These are phyloP conservation scores for Globisporangium lucens DNA, from an alignment of 352 stramenopile genomes.

Conservation along the genomic window DNA sequence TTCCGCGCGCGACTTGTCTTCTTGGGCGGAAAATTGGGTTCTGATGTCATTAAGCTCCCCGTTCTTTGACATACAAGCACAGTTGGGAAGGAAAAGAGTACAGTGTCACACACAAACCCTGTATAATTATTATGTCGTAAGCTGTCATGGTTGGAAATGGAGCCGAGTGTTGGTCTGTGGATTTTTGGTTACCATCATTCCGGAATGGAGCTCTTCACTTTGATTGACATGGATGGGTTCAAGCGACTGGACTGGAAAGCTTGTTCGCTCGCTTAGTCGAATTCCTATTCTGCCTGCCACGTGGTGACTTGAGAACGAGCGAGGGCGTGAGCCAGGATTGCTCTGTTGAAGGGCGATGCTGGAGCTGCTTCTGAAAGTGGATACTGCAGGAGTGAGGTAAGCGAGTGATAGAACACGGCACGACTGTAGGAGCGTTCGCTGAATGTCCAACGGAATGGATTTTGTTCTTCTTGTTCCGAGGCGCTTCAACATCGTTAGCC, in stretches of 20 bases:
- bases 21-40: slow-evolving; percentile 6
- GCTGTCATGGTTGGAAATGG: background rate
- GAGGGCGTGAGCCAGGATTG: background rate
- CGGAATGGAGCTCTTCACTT: background rate
- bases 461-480: background rate
- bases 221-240: slow-evolving; percentile 9
- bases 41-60: background rate
- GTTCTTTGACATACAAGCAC: slow-evolving; percentile 1
- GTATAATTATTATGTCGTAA: background rate
- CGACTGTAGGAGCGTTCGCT: background rate
- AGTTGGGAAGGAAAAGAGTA: background rate
- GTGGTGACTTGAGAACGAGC: background rate
- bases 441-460: background rate
- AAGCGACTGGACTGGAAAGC: background rate
- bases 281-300: background rate
- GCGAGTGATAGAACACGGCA: background rate
- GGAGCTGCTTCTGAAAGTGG: background rate
- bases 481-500: background rate
- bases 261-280: background rate
- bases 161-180: slow-evolving; percentile 12
- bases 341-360: background rate
- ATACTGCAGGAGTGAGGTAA: background rate
- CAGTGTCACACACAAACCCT: background rate
- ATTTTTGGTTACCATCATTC: slow-evolving; percentile 16
- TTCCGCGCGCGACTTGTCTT: background rate